Evolutionary conservation across 2,329 filamentous ascomycete genomes (phyloP).

Genomic region (Sporothrix schenckii): DNA sequence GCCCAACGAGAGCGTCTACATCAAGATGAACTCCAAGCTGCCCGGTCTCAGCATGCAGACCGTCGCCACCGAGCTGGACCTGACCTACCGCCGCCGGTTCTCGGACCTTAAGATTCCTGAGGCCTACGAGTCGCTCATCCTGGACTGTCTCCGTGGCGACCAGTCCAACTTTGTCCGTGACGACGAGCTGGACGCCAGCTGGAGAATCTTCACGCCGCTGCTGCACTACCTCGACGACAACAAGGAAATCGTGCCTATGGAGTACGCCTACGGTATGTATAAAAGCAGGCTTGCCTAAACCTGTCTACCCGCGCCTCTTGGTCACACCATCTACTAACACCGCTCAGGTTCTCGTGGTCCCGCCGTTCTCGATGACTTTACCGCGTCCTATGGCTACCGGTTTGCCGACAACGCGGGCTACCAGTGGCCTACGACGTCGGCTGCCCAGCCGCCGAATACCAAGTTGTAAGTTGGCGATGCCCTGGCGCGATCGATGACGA

Average conservation of each 20-base stretch:
- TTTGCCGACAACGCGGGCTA: slow-evolving; percentile 96
- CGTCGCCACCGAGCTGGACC: slow-evolving; percentile 94
- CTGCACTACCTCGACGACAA: slow-evolving; percentile 98
- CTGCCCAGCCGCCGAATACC: slow-evolving; percentile 61
- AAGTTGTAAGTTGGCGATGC: slow-evolving; percentile 69
- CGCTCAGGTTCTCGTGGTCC: slow-evolving; percentile 86
- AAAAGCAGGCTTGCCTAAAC: neutral
- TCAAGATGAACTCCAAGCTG: slow-evolving; percentile 99
- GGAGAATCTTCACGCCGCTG: slow-evolving; percentile 97
- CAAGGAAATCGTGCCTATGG: slow-evolving; percentile 99
- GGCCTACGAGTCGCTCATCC: slow-evolving; percentile 95
- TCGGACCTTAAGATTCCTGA: slow-evolving; percentile 99
- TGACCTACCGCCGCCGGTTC: slow-evolving; percentile 97
- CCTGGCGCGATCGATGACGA: slow-evolving; percentile 9
- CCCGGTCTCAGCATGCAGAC: slow-evolving; percentile 99
- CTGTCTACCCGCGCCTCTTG: neutral
- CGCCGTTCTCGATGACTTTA: slow-evolving; percentile 96
- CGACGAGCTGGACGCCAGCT: slow-evolving; percentile 94
- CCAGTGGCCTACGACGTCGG: slow-evolving; percentile 85
- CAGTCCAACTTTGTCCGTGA: slow-evolving; percentile 99
- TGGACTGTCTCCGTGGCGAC: slow-evolving; percentile 97
- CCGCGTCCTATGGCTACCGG: slow-evolving; percentile 96
- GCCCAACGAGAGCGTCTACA: slow-evolving; percentile 99
- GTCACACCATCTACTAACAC: slow-evolving; percentile 36
- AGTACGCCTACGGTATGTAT: slow-evolving; percentile 92